Percentiles rank a stretch among this genome's conserved stretches.
Evolutionary conservation across 306 rosid species (phyloP).

Genomic region (Alnus rubra): DNA sequence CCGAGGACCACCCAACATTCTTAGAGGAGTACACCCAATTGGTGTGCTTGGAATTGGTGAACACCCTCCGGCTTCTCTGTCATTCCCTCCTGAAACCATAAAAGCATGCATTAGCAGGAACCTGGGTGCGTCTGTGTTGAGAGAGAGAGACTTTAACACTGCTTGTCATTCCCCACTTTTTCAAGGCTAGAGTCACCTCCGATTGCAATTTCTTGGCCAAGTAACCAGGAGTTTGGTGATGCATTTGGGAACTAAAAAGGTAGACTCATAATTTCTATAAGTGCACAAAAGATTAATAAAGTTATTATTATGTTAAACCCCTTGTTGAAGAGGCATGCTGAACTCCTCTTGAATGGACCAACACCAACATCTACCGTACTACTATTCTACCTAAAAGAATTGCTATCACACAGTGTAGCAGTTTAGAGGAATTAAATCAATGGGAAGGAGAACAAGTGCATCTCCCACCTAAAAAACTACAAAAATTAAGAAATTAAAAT

Average conservation of each 20-base stretch:
- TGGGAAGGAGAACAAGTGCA: constrained; percentile 89
- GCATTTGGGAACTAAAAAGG: background rate
- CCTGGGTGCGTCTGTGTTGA: no score
- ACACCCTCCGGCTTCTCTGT: constrained; percentile 8
- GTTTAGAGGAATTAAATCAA: constrained; percentile 21
- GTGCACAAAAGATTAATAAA: background rate
- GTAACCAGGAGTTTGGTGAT: no score
- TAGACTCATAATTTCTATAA: no score
- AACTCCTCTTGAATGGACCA: background rate
- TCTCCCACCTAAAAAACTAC: constrained; percentile 64
- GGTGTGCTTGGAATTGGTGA: constrained; percentile 33
- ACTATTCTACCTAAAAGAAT: background rate
- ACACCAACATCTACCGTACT: no score
- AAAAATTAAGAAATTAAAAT: constrained; percentile 29
- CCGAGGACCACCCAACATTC: no score
- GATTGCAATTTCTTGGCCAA: no score
- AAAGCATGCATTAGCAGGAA: no score
- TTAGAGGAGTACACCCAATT: constrained; percentile 1
- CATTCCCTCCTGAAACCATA: no score
- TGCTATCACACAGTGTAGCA: constrained; percentile 11
- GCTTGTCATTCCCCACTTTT: no score
- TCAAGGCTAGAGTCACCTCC: no score
- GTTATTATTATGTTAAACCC: background rate
- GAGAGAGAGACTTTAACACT: no score
- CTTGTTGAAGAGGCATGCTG: background rate